These are phyloP conservation scores for Flammula alnicola DNA, from an alignment of 1,284 basidiomycete species.

Conservation along the genomic window DNA sequence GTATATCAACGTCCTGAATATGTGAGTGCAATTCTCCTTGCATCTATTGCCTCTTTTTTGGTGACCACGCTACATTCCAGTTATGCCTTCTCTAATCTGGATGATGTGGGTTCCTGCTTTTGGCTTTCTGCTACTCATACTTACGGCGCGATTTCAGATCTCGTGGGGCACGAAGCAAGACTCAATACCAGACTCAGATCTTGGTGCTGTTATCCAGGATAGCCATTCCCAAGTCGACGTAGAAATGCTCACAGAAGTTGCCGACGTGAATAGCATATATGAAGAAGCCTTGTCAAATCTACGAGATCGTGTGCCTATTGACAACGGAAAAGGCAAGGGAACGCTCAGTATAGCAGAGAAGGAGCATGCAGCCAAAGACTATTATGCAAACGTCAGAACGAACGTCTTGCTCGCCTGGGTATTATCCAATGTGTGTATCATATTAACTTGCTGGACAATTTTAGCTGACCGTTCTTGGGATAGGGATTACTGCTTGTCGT, in stretches of 20 bases:
- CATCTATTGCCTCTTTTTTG: background rate
- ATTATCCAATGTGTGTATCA: conserved; percentile 71
- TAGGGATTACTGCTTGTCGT: conserved; percentile 76
- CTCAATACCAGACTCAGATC: conserved; percentile 67
- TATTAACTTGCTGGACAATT: conserved; percentile 11
- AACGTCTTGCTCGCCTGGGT: conserved; percentile 91
- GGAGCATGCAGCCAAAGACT: conserved; percentile 83
- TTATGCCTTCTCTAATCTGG: conserved; percentile 82
- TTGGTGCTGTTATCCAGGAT: conserved; percentile 82
- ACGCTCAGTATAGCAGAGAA: conserved; percentile 54
- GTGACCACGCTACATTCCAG: conserved; percentile 37
- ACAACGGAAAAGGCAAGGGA: conserved; percentile 35
- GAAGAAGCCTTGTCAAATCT: conserved; percentile 88
- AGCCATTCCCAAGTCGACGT: conserved; percentile 86
- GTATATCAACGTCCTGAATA: conserved; percentile 88
- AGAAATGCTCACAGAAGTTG: conserved; percentile 83
- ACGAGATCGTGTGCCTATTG: conserved; percentile 66
- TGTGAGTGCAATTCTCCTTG: conserved; percentile 51
- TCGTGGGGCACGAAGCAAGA: conserved; percentile 94
- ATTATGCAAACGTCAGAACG: conserved; percentile 90
- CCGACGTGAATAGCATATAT: conserved; percentile 89
- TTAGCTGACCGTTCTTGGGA: background rate
- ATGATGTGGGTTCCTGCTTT: conserved; percentile 57
- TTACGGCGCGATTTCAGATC: conserved; percentile 49
- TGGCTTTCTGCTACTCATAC: background rate